A percentile compares a stretch with the other conserved stretches of the same genome.
phyloP scores from a whole-genome alignment of 352 stramenopile species.

The Phytopythium sindhum region DNA sequence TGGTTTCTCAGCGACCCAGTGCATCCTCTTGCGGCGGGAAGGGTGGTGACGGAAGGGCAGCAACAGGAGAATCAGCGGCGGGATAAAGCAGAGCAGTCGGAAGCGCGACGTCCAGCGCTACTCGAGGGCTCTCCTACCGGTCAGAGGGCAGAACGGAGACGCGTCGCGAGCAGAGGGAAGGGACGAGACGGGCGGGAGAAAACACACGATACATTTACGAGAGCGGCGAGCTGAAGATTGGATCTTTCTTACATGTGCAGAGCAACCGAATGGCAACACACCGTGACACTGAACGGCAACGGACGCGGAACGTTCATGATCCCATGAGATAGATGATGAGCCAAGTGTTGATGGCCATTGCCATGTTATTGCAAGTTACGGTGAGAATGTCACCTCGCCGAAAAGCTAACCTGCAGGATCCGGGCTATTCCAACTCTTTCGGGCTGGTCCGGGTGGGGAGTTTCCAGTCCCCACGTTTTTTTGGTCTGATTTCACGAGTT shows the following conservation, averaged over 20 bases:
- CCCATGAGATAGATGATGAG: no score
- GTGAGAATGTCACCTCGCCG: no score
- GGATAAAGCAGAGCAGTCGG: no score
- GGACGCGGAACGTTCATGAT: no score
- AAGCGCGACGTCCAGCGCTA: no score
- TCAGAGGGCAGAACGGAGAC: background rate
- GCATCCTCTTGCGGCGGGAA: background rate
- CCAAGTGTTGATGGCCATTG: no score
- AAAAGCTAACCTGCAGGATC: no score
- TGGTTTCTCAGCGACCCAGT: background rate
- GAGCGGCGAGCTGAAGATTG: background rate
- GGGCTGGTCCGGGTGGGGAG: slow-evolving; percentile 3
- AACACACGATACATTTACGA: background rate
- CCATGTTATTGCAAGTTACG: no score
- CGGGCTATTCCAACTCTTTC: no score
- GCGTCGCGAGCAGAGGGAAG: background rate
- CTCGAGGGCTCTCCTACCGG: no score
- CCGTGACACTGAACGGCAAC: no score
- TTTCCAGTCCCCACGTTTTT: slow-evolving; percentile 4
- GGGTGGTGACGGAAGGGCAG: background rate
- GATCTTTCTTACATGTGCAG: background rate
- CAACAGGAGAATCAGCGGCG: background rate
- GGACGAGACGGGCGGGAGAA: background rate
- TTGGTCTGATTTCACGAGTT: no score
- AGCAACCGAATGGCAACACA: background rate